Conservation (phyloP, 352 stramenopile genomes). For the Pythium sukuiense region DNA sequence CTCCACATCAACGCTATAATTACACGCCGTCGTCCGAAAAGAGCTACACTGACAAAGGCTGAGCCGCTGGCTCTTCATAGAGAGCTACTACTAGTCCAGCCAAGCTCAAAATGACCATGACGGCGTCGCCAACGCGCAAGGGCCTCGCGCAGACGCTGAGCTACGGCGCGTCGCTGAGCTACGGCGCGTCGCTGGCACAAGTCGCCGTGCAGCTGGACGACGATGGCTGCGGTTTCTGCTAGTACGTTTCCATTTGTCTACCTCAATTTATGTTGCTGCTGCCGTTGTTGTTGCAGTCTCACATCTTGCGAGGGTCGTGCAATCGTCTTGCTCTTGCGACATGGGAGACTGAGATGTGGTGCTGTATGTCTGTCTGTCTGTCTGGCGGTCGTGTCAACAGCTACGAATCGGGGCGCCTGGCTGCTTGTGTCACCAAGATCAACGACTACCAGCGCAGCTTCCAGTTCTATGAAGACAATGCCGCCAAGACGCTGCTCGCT, state of each 20-base stretch:
- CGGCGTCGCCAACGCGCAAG: neutral
- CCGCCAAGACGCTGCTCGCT: conserved; percentile 49
- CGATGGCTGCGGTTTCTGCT: conserved; percentile 69
- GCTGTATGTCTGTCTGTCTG: neutral
- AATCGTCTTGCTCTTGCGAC: neutral
- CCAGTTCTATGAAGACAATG: conserved; percentile 74
- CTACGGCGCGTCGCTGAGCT: conserved; percentile 42
- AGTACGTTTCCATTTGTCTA: conserved; percentile 33
- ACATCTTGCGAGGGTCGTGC: neutral
- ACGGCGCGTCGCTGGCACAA: conserved; percentile 39
- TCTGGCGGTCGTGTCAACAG: conserved; percentile 14
- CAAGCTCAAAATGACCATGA: neutral
- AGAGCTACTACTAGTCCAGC: neutral
- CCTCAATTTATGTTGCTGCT: too few species aligned
- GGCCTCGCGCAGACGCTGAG: conserved; percentile 23
- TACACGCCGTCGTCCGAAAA: neutral
- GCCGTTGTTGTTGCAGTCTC: neutral
- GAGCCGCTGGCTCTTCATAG: neutral
- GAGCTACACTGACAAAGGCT: neutral
- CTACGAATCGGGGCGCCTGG: conserved; percentile 66
- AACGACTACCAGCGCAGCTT: conserved; percentile 61
- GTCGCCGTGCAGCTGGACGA: conserved; percentile 56
- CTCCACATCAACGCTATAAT: neutral
- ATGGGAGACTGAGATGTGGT: neutral
- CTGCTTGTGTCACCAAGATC: conserved; percentile 71